These are phyloP conservation scores for Amanita subjunquillea DNA, from an alignment of 768 basidiomycete species.

Conservation along the genomic window DNA sequence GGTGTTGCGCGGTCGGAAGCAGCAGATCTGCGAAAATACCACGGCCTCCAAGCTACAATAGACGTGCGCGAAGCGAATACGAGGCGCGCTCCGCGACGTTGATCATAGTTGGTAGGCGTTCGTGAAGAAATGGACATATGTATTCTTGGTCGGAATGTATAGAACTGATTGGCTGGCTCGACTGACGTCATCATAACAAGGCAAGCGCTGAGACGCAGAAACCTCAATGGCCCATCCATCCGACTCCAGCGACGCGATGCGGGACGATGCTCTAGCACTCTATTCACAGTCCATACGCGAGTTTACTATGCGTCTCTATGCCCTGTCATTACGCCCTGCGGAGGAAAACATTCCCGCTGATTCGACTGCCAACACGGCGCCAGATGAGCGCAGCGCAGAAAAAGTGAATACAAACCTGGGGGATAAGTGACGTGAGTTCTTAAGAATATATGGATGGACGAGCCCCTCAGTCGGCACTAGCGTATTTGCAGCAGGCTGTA, in stretches of 20 bases:
- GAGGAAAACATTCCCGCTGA: background rate
- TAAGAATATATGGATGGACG: background rate
- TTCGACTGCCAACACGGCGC: background rate
- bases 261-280: background rate
- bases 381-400: too few relatives aligned
- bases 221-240: conserved; percentile 11
- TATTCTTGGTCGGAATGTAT: conserved; percentile 1
- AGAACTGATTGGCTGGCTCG: conserved; percentile 17
- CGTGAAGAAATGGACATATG: background rate
- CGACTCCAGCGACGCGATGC: background rate
- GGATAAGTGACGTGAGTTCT: background rate
- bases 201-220: background rate
- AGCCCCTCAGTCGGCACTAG: background rate
- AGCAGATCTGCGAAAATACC: conserved; percentile 64
- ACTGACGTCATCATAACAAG: background rate
- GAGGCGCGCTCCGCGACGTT: conserved; percentile 17
- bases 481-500: background rate
- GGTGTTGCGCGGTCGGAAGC: conserved; percentile 71
- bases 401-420: background rate
- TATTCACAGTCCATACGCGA: background rate
- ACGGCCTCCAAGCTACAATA: conserved; percentile 58
- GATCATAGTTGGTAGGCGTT: conserved; percentile 2
- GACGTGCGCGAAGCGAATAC: conserved; percentile 53
- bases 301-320: background rate
- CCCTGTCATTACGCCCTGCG: background rate